Base-by-base conservation (phyloP, 1,284 basidiomycete species). In the Pseudozyma tsukubaensis region DNA sequence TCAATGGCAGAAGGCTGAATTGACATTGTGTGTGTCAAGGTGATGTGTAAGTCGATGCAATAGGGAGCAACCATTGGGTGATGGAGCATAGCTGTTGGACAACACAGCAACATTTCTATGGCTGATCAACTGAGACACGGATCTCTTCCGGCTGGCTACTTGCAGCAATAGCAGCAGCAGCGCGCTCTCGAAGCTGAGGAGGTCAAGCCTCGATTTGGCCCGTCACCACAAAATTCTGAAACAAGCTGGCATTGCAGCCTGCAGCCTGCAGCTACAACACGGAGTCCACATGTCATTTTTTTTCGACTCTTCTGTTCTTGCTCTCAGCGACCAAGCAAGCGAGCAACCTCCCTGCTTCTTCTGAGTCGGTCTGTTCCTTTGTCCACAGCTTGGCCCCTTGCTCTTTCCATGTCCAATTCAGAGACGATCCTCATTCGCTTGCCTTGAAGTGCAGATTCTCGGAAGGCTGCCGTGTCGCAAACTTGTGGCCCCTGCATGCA, bases 381-480 rank as follows among this genome's bases (percentile, higher is more conserved):
- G 18, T 45, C 24, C 24, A 29, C 24, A 11, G n/a, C n/a, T 13
- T 12, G 5, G 3, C 21, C 44, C 12, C 44, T 24, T 18, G 10
- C 19, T 18, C 19, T 19, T 24, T 45, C 10, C 9, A 24, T 24
- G 44, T 18, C 44, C 14, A 18, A 43, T 21, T 11, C 10, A 37
- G 24, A 12, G 16, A 9, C 16, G 19, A 43, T 16, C 12, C 9
- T 36, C 16, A 32, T 12, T 35, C 19, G 13, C 19, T 24, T 19
- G 24, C 44, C 19, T n/a, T 24, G 12, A 21, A 37, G 24, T n/a
- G 16, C 14, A 43, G 19, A 43, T 16, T 9, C 9, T 36, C 16
- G 48, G 32, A 50, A 47, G 13, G 44, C 13, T 19, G 24, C 44
- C 44, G 44, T 24, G 18, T 47, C 24, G 44, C 44, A 47, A 47